phyloP scores from a whole-genome alignment of 1,284 basidiomycete species.

The Pterula multifida region DNA sequence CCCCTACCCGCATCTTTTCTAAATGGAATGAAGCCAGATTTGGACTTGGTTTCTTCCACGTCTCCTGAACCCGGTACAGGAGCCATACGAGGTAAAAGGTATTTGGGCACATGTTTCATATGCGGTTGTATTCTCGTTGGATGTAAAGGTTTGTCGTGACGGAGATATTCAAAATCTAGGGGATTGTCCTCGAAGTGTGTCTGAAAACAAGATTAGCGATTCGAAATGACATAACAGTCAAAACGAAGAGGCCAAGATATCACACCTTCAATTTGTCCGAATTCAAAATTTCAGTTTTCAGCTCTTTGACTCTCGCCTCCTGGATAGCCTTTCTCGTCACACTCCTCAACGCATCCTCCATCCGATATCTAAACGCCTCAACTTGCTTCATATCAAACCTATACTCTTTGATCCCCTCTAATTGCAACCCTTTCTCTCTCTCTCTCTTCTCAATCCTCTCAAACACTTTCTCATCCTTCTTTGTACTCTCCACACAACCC shows the following conservation, averaged over 20 bases:
- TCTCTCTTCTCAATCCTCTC: slow-evolving; percentile 46
- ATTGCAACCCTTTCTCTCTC: slow-evolving; percentile 57
- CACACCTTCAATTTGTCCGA: slow-evolving; percentile 90
- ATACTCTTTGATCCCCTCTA: slow-evolving; percentile 82
- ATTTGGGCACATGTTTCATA: slow-evolving; percentile 93
- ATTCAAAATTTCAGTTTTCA: slow-evolving; percentile 90
- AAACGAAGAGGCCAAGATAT: too few species aligned
- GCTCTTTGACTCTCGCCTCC: slow-evolving; percentile 90
- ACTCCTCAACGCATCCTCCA: slow-evolving; percentile 89
- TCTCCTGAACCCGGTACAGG: slow-evolving; percentile 26
- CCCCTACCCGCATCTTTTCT: slow-evolving; percentile 39
- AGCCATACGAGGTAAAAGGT: slow-evolving; percentile 79
- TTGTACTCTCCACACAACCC: slow-evolving; percentile 53
- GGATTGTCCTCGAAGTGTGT: slow-evolving; percentile 98
- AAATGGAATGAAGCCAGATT: slow-evolving; percentile 50
- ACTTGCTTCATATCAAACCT: slow-evolving; percentile 90
- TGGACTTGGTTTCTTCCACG: slow-evolving; percentile 11
- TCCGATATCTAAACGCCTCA: slow-evolving; percentile 96
- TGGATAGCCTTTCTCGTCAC: slow-evolving; percentile 82
- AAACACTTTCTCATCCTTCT: slow-evolving; percentile 72
- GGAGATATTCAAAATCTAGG: slow-evolving; percentile 82
- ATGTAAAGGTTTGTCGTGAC: slow-evolving; percentile 91
- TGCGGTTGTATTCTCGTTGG: slow-evolving; percentile 82
- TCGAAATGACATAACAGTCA: too few species aligned
- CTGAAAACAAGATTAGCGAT: too few species aligned